Evolutionary conservation across 495 filamentous ascomycete genomes (phyloP), one percentile per base, ranked within the genome.

Genomic region (Aspergillus incahuasiensis): DNA sequence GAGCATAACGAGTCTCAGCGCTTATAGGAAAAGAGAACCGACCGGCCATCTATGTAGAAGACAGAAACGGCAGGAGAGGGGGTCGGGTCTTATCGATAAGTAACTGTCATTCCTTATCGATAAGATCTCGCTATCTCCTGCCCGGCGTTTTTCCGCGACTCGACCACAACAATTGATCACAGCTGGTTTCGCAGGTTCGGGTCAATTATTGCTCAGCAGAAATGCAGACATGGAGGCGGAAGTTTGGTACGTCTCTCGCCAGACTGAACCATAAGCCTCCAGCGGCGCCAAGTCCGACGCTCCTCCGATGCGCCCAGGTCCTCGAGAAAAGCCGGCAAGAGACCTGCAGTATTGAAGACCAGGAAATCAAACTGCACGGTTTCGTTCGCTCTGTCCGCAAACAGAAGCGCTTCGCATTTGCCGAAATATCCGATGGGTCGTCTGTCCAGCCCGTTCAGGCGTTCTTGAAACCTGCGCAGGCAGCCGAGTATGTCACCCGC

Each of bases 381-480:
- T 92, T 86, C 70, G 76, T 97, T 56, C 83, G 89, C 45, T 90
- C 90, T 15, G 83, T 97, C 53, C 83, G 95, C 53, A 87, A 88
- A 63, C 92, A 95, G 74, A 96, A 96, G 72, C 77, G 77, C 41
- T 75, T 84, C 56, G 83, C 85, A 13, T 98, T 98, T 73, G 89
- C 90, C 15, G 80, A 89, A 49, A 76, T 98, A 49, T 84, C 87
- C 5, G 94, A 98, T 77, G 94, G 94, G 32, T 95, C 95, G 13
- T 90, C 86, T 28, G 71, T 88, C 43, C 73, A 85, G 46, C 74
- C 90, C 42, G 63, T 97, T 41, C 95, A 98, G 74, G 92, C 86
- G 28, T 82, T 97, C 24, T 71, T 97, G 56, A 83, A 79, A 50
- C 85, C 87, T 55, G 75, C 83, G 50, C 85, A 90, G 64, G 86